These are phyloP conservation scores for Dryas drummondii DNA, from an alignment of 306 rosid genomes.

Conservation along the genomic window DNA sequence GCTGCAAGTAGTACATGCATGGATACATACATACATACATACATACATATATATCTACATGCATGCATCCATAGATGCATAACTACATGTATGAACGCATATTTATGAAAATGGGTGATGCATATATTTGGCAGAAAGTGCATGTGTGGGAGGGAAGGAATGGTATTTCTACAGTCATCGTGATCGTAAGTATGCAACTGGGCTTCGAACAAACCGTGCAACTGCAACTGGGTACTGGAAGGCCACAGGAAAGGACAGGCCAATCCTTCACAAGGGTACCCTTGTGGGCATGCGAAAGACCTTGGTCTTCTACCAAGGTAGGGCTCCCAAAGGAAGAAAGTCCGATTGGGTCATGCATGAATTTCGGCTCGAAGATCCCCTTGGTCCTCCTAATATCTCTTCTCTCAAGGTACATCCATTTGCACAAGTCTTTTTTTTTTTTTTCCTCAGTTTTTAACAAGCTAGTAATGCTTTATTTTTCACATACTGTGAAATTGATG, in stretches of 20 bases:
- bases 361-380: conserved; percentile 69
- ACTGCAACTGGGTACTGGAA: conserved; percentile 93
- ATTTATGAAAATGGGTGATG: conserved; percentile 1
- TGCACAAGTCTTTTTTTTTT: too few relatives aligned
- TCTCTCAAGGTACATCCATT: conserved; percentile 52
- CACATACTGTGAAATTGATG: too few relatives aligned
- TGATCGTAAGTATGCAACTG: conserved; percentile 85
- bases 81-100: too few relatives aligned
- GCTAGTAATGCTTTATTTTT: too few relatives aligned
- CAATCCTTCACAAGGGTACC: conserved; percentile 45
- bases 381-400: conserved; percentile 49
- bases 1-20: too few relatives aligned
- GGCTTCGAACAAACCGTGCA: conserved; percentile 84
- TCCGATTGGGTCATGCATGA: conserved; percentile 97
- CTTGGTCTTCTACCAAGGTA: conserved; percentile 89
- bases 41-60: too few relatives aligned
- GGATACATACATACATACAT: too few relatives aligned
- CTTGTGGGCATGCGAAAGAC: conserved; percentile 96
- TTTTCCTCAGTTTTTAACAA: neutral
- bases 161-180: conserved; percentile 89
- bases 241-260: conserved; percentile 88
- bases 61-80: too few relatives aligned
- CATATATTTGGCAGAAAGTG: conserved; percentile 41
- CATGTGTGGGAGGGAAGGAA: conserved; percentile 91
- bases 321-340: conserved; percentile 91